Conservation (phyloP, 768 basidiomycete species). For the Clitopilus hobsonii region DNA sequence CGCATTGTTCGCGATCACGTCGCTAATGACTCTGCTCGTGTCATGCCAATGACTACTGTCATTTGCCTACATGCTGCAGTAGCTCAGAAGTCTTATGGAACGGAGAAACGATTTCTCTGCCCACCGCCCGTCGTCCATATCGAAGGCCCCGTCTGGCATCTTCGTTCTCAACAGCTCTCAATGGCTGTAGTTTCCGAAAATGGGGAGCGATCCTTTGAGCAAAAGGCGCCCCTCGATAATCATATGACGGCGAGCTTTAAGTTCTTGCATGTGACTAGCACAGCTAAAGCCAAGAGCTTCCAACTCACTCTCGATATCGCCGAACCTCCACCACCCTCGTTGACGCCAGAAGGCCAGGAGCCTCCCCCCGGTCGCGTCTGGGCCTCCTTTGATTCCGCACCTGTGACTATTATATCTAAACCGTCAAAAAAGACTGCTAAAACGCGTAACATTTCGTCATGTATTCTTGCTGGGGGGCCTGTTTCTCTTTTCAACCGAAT, state of each 20-base stretch:
- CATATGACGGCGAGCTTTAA: conserved; percentile 89
- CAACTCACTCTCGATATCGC: conserved; percentile 81
- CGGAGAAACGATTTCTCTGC: conserved; percentile 91
- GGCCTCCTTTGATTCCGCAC: conserved; percentile 90
- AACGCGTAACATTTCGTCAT: conserved; percentile 87
- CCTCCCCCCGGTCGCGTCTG: conserved; percentile 64
- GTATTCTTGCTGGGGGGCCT: conserved; percentile 84
- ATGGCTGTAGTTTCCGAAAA: conserved; percentile 85
- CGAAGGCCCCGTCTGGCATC: conserved; percentile 82
- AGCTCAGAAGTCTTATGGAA: conserved; percentile 94
- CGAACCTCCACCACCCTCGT: conserved; percentile 58
- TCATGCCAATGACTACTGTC: conserved; percentile 87
- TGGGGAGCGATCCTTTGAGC: conserved; percentile 80
- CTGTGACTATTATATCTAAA: conserved; percentile 93
- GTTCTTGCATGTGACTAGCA: conserved; percentile 84
- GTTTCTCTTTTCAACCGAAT: conserved; percentile 95
- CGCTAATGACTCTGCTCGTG: conserved; percentile 66
- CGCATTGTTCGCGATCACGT: conserved; percentile 82
- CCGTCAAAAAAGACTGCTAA: conserved; percentile 97
- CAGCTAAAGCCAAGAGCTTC: conserved; percentile 88
- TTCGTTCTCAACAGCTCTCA: conserved; percentile 74
- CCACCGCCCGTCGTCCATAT: conserved; percentile 93
- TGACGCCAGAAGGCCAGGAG: conserved; percentile 41
- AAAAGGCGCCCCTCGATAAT: conserved; percentile 78
- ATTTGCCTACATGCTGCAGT: conserved; percentile 89